A percentile compares a stretch with the other conserved stretches of the same genome.
phyloP scores from a whole-genome alignment of 768 basidiomycete species.

The Kondoa subrosea region DNA sequence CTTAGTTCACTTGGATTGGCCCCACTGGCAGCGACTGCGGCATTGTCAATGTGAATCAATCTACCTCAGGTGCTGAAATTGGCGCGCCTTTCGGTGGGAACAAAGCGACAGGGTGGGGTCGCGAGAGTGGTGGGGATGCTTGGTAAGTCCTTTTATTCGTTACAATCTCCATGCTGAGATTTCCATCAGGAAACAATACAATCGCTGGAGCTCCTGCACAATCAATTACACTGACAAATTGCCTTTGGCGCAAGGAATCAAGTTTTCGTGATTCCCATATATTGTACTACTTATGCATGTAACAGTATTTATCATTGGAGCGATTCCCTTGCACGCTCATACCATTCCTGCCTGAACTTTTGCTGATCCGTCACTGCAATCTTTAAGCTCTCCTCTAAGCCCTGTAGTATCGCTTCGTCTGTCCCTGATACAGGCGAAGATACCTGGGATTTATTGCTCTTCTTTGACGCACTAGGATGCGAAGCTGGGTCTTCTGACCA shows the following conservation, averaged over 20 bases:
- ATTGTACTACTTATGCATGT: too few relatives aligned
- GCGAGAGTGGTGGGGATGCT: conserved; percentile 94
- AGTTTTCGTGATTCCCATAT: conserved; percentile 45
- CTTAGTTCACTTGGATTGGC: conserved; percentile 67
- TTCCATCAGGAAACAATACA: conserved; percentile 10
- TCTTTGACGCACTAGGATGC: not conserved
- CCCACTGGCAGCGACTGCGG: conserved; percentile 76
- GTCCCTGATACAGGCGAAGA: not conserved
- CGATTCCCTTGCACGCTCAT: too few relatives aligned
- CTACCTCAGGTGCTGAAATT: conserved; percentile 54
- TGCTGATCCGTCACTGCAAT: not conserved
- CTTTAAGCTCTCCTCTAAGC: not conserved
- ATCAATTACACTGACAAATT: conserved; percentile 80
- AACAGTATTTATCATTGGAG: too few relatives aligned
- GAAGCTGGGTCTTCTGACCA: not conserved
- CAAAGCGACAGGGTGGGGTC: conserved; percentile 65
- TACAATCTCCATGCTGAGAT: conserved; percentile 5
- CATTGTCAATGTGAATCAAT: conserved; percentile 49
- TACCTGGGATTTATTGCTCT: not conserved
- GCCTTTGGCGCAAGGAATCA: conserved; percentile 83
- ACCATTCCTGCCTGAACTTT: not conserved
- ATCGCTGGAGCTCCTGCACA: conserved; percentile 55
- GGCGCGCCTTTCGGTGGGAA: conserved; percentile 67
- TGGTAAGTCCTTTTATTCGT: conserved; percentile 78
- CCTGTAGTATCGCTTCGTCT: not conserved